Conservation (phyloP, 768 basidiomycete species). For the Holtermannia corniformis region DNA sequence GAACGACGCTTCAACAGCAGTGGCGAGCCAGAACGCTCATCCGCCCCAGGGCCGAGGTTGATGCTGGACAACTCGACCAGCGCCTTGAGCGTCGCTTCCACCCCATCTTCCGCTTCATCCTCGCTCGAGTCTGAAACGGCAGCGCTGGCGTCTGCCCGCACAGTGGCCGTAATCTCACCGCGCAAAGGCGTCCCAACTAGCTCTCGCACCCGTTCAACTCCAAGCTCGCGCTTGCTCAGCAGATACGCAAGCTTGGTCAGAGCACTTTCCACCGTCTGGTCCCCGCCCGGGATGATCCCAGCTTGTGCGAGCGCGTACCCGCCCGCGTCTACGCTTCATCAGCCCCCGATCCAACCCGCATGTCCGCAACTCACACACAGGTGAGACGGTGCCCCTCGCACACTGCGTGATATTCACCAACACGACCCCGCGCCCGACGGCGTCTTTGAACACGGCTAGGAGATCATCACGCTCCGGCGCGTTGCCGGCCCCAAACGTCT, state of each 20-base stretch:
- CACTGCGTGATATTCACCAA: constrained; percentile 89
- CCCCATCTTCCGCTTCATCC: constrained; percentile 45
- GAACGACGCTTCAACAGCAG: constrained; percentile 36
- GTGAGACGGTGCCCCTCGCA: constrained; percentile 68
- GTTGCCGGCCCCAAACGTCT: constrained; percentile 89
- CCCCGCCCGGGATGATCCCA: constrained; percentile 76
- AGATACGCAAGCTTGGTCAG: constrained; percentile 83
- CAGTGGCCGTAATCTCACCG: constrained; percentile 67
- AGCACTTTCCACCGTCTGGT: constrained; percentile 97
- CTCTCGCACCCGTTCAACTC: constrained; percentile 57
- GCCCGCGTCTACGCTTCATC: constrained; percentile 4
- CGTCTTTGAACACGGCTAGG: constrained; percentile 64
- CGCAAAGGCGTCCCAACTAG: constrained; percentile 71
- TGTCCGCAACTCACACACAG: constrained; percentile 45
- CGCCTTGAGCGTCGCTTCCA: background rate
- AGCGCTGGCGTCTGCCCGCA: constrained; percentile 43
- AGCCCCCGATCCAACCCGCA: too few relatives aligned
- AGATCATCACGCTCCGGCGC: constrained; percentile 74
- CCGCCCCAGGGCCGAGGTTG: background rate
- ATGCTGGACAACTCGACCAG: background rate
- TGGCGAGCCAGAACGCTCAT: background rate
- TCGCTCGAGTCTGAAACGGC: constrained; percentile 49
- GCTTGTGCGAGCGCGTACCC: constrained; percentile 24
- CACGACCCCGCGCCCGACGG: constrained; percentile 66
- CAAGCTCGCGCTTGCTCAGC: constrained; percentile 72